phyloP scores from a whole-genome alignment of 176 grass and related monocot species.

The Phyllostachys edulis region DNA sequence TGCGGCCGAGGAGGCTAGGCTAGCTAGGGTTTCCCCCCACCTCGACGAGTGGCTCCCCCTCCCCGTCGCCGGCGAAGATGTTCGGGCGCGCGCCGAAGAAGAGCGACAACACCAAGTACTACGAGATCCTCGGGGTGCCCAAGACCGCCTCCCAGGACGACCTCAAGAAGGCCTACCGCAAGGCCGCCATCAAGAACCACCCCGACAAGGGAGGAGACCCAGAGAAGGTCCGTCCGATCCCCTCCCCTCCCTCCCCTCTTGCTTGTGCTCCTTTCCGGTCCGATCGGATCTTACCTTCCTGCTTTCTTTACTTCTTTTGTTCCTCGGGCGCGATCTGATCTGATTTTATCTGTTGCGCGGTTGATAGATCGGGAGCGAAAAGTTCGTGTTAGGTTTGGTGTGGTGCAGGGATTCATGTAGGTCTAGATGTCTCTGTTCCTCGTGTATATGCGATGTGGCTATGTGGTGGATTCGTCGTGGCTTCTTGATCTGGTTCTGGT shows the following conservation, averaged over 20 bases:
- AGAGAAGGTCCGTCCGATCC: conserved; percentile 66
- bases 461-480: background rate
- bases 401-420: background rate
- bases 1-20: conserved; percentile 14
- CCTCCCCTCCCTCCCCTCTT: background rate
- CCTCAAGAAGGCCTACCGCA: conserved; percentile 99
- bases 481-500: background rate
- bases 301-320: background rate
- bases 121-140: conserved; percentile 94
- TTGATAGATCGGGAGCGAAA: conserved; percentile 1
- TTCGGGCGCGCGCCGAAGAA: conserved; percentile 92
- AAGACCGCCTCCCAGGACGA: conserved; percentile 91
- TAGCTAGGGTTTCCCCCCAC: background rate
- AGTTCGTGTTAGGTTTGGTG: background rate
- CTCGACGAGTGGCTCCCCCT: background rate
- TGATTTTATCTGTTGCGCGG: conserved; percentile 7
- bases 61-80: conserved; percentile 53
- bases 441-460: background rate
- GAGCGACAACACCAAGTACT: conserved; percentile 98
- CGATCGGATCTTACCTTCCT: background rate
- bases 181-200: conserved; percentile 99
- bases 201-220: conserved; percentile 98
- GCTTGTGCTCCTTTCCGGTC: background rate
- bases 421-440: background rate
- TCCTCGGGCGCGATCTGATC: background rate